These are phyloP conservation scores for Hypoxylon intermedium DNA, from an alignment of 495 filamentous ascomycete genomes.

Conservation along the genomic window DNA sequence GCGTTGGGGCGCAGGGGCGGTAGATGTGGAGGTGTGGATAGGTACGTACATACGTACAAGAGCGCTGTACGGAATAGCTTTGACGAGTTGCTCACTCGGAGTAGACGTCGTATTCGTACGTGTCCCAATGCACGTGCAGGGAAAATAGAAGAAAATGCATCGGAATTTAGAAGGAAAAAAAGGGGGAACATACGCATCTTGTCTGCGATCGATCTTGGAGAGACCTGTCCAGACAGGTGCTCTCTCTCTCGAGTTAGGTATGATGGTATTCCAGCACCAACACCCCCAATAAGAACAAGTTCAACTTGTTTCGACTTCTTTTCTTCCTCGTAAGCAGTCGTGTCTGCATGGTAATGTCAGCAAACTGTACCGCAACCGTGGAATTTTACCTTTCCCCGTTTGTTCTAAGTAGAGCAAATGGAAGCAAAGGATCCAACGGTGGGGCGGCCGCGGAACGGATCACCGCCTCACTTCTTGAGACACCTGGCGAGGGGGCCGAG, in stretches of 20 bases:
- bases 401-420: background rate
- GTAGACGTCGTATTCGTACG: slow-evolving; percentile 6
- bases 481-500: slow-evolving; percentile 1
- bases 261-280: slow-evolving; percentile 1
- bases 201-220: slow-evolving; percentile 13
- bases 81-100: slow-evolving; percentile 21
- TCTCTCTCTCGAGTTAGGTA: slow-evolving; percentile 8
- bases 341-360: slow-evolving; percentile 12
- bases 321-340: background rate
- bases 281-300: background rate
- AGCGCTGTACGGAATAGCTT: slow-evolving; percentile 1
- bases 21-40: slow-evolving; percentile 2
- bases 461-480: slow-evolving; percentile 32
- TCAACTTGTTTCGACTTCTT: slow-evolving; percentile 1
- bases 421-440: no score
- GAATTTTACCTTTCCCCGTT: background rate
- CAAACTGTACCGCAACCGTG: background rate
- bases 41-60: slow-evolving; percentile 10
- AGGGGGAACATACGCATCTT: slow-evolving; percentile 26
- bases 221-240: slow-evolving; percentile 30
- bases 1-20: slow-evolving; percentile 10
- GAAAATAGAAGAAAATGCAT: slow-evolving; percentile 1
- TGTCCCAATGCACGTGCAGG: background rate
- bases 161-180: slow-evolving; percentile 1
- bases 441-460: background rate